These are phyloP conservation scores for Erodium texanum DNA, from an alignment of 441 rosid genomes.

Conservation along the genomic window DNA sequence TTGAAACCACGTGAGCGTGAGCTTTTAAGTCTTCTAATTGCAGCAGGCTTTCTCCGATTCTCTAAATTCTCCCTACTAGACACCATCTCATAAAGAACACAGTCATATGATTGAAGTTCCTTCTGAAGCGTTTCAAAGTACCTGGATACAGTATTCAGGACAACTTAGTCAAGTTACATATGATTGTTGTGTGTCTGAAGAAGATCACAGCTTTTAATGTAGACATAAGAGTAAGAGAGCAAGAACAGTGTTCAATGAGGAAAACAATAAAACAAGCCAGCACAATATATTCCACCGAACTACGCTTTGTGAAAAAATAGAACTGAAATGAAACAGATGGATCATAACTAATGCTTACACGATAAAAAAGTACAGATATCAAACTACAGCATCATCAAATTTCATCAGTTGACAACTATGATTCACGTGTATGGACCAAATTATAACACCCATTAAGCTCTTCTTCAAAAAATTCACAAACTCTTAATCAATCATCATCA, in stretches of 20 bases:
- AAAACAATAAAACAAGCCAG: too few relatives aligned
- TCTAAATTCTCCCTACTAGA: conserved; percentile 74
- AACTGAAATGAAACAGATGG: neutral
- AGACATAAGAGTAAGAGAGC: neutral
- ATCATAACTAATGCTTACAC: neutral
- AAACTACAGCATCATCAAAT: neutral
- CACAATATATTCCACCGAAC: too few relatives aligned
- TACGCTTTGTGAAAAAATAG: neutral
- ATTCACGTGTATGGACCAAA: neutral
- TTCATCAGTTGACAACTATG: neutral
- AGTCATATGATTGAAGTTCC: conserved; percentile 72
- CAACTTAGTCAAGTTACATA: conserved; percentile 6
- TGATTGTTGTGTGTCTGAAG: neutral
- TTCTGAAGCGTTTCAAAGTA: conserved; percentile 70
- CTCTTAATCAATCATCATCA: too few relatives aligned
- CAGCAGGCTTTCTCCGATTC: conserved; percentile 40
- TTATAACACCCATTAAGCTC: neutral
- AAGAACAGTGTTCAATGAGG: neutral
- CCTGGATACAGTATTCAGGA: conserved; percentile 26
- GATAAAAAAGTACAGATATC: neutral
- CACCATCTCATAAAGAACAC: conserved; percentile 89
- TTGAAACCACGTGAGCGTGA: conserved; percentile 61
- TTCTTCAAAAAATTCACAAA: neutral
- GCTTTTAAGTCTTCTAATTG: conserved; percentile 40
- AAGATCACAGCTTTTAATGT: neutral